Percentiles rank a stretch among this genome's conserved stretches.
phyloP scores from a whole-genome alignment of 495 filamentous ascomycete species.

The Penicillium canescens region DNA sequence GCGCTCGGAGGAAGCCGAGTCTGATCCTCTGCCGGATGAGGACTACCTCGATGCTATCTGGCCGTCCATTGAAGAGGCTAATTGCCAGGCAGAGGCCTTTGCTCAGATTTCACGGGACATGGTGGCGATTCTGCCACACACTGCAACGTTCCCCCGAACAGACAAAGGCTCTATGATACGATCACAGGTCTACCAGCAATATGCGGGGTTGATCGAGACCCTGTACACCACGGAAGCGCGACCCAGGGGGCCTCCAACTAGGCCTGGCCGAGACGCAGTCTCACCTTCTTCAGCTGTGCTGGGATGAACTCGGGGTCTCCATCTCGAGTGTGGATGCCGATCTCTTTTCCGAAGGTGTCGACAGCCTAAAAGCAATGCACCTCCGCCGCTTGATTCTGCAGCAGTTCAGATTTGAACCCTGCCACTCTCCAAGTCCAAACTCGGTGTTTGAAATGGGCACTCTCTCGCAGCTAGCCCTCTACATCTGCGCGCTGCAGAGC shows the following conservation, averaged over 20 bases:
- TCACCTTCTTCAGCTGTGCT: conserved; percentile 43
- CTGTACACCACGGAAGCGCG: conserved; percentile 43
- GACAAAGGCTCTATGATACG: conserved; percentile 61
- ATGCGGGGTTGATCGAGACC: conserved; percentile 47
- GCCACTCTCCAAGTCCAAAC: conserved; percentile 38
- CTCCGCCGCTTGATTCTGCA: conserved; percentile 51
- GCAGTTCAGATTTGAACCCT: conserved; percentile 38
- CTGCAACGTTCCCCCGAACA: conserved; percentile 47
- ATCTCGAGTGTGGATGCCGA: conserved; percentile 42
- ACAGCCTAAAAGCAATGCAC: conserved; percentile 62
- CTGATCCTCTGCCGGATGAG: conserved; percentile 31
- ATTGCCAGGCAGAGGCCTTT: conserved; percentile 51
- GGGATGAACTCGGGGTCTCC: conserved; percentile 38
- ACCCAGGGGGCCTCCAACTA: conserved; percentile 33
- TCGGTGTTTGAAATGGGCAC: conserved; percentile 54
- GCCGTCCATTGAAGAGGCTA: conserved; percentile 50
- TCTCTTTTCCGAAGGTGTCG: no score
- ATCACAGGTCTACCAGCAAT: conserved; percentile 49
- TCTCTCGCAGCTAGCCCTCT: conserved; percentile 42
- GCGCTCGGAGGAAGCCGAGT: conserved; percentile 30
- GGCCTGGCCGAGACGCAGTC: conserved; percentile 37
- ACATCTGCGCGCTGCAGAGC: conserved; percentile 44
- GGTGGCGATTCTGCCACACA: conserved; percentile 43
- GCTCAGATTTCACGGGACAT: conserved; percentile 57
- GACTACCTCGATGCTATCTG: conserved; percentile 48